A percentile compares a stretch with the other conserved stretches of the same genome.
Evolutionary conservation across 768 basidiomycete genomes (phyloP).

Genomic region (Pleurotus citrinopileatus): DNA sequence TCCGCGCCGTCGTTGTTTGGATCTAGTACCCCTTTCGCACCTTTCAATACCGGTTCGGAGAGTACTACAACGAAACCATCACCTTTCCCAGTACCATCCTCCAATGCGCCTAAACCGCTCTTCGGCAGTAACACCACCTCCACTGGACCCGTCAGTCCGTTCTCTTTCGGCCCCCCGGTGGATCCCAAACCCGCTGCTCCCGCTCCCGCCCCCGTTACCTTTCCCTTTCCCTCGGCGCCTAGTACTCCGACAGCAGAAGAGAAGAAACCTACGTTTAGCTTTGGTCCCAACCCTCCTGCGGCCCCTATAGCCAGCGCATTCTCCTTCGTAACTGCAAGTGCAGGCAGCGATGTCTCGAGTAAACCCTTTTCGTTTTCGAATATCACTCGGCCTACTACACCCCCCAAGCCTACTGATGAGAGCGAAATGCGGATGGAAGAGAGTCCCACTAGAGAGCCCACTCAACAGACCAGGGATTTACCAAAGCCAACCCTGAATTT

Average conservation of each 20-base stretch:
- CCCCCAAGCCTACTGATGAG: slow-evolving; percentile 46
- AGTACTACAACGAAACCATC: slow-evolving; percentile 6
- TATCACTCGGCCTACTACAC: slow-evolving; percentile 53
- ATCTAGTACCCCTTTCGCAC: neutral
- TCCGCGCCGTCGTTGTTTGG: slow-evolving; percentile 11
- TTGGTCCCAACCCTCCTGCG: slow-evolving; percentile 38
- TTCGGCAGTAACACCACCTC: slow-evolving; percentile 29
- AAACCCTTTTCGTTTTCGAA: slow-evolving; percentile 51
- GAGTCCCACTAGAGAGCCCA: slow-evolving; percentile 63
- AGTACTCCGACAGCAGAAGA: slow-evolving; percentile 29
- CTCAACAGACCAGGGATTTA: slow-evolving; percentile 38
- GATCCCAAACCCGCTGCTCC: slow-evolving; percentile 6
- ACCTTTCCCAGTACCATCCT: slow-evolving; percentile 13
- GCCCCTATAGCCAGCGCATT: slow-evolving; percentile 33
- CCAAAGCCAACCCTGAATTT: slow-evolving; percentile 7
- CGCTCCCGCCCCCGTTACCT: slow-evolving; percentile 28
- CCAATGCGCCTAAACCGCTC: slow-evolving; percentile 38
- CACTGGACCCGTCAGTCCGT: slow-evolving; percentile 9
- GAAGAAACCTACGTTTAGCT: slow-evolving; percentile 36
- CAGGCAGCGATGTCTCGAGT: slow-evolving; percentile 38
- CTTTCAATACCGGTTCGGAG: slow-evolving; percentile 13
- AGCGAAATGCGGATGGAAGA: slow-evolving; percentile 80
- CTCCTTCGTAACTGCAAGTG: slow-evolving; percentile 42
- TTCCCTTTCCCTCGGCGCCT: slow-evolving; percentile 43
- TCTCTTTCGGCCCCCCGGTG: slow-evolving; percentile 12